phyloP scores from a whole-genome alignment of 164 flowering plant genomes.

The Cinnamomum chago region DNA sequence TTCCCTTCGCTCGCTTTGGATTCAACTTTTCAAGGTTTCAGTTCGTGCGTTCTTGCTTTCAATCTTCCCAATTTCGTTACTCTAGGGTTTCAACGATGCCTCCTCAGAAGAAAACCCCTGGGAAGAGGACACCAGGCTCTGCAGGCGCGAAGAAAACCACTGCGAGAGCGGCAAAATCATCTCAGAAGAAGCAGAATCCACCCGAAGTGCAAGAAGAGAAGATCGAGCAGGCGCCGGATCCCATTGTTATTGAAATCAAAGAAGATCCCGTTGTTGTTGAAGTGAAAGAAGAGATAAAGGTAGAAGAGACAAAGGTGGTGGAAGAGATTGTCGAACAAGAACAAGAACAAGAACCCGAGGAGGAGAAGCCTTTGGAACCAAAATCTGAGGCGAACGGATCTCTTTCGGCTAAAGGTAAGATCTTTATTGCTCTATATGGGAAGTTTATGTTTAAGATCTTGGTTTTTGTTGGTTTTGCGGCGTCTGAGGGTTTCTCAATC shows the following conservation, averaged over 20 bases:
- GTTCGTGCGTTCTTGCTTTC: neutral
- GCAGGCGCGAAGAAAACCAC: conserved; percentile 8
- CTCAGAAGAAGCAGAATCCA: conserved; percentile 3
- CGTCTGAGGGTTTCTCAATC: neutral
- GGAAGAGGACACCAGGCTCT: conserved; percentile 9
- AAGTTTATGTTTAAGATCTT: neutral
- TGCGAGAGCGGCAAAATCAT: conserved; percentile 9
- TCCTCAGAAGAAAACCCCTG: conserved; percentile 9
- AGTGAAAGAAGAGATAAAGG: conserved; percentile 9
- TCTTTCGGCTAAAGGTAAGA: conserved; percentile 29
- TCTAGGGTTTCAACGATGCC: conserved; percentile 9
- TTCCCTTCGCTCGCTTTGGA: neutral
- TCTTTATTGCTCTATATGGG: neutral
- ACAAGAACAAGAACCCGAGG: neutral
- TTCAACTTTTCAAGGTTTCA: neutral
- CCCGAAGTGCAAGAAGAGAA: conserved; percentile 8
- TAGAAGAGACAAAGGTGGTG: conserved; percentile 10
- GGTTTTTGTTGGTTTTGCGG: neutral
- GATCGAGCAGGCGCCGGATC: conserved; percentile 3
- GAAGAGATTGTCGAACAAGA: neutral
- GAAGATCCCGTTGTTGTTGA: conserved; percentile 9
- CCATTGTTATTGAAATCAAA: conserved; percentile 4
- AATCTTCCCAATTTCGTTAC: neutral
- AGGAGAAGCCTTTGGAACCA: conserved; percentile 1
- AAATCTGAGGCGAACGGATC: conserved; percentile 15